A percentile compares a stretch with the other conserved stretches of the same genome.
These are phyloP conservation scores for Hemerocallis citrina DNA, from an alignment of 106 monocot genomes.

Conservation along the genomic window DNA sequence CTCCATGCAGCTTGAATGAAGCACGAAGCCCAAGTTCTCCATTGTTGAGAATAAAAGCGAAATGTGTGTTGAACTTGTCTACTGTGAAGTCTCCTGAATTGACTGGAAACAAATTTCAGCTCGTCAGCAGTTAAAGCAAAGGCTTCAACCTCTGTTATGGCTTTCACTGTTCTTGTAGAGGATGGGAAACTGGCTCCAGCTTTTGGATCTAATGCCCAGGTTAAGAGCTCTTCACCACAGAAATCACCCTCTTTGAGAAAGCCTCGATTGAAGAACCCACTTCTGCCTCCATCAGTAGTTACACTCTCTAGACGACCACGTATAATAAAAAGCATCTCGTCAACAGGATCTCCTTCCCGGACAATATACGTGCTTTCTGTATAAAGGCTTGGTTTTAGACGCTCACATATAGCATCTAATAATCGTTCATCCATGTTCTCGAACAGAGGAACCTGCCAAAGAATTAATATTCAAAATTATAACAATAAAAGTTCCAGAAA, in stretches of 20 bases:
- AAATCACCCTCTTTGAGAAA: slow-evolving; percentile 54
- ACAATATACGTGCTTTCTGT: slow-evolving; percentile 48
- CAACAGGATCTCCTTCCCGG: slow-evolving; percentile 79
- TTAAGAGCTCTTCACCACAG: slow-evolving; percentile 77
- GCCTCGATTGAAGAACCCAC: slow-evolving; percentile 63
- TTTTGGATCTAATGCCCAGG: slow-evolving; percentile 80
- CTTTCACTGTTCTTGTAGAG: slow-evolving; percentile 61
- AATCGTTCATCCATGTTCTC: slow-evolving; percentile 65
- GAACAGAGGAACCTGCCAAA: slow-evolving; percentile 61
- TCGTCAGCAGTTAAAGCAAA: slow-evolving; percentile 66
- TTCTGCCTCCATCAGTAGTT: slow-evolving; percentile 76
- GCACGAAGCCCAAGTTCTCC: slow-evolving; percentile 75
- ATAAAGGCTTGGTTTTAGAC: slow-evolving; percentile 58
- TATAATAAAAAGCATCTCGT: slow-evolving; percentile 73
- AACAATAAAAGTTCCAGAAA: not conserved
- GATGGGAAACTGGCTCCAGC: slow-evolving; percentile 53
- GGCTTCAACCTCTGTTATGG: slow-evolving; percentile 70
- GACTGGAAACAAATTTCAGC: slow-evolving; percentile 59
- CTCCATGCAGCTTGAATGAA: slow-evolving; percentile 84
- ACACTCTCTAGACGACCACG: slow-evolving; percentile 63
- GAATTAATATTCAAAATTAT: not conserved
- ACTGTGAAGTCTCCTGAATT: slow-evolving; percentile 69
- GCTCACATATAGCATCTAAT: slow-evolving; percentile 68
- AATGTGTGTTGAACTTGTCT: slow-evolving; percentile 72
- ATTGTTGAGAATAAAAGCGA: slow-evolving; percentile 76